Conservation (phyloP, 305 asterid genomes). For the Solanum hybrid region DNA sequence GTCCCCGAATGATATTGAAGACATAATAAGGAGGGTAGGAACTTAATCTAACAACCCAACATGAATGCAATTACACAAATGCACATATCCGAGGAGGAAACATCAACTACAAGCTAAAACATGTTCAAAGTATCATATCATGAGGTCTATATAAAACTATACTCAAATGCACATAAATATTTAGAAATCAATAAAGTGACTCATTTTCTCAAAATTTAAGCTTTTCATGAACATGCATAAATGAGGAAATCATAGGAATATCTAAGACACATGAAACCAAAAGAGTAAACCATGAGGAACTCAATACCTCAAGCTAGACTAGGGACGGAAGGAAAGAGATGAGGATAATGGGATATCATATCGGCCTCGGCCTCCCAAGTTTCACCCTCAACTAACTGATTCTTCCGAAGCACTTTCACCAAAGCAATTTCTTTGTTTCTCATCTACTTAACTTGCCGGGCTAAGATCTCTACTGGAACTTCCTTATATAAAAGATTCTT, state of each 20-base stretch:
- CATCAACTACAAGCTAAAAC: neutral
- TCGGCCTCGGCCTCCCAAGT: neutral
- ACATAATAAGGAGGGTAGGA: neutral
- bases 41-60: neutral
- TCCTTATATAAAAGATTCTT: neutral
- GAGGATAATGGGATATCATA: neutral
- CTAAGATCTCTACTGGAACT: neutral
- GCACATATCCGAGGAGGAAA: neutral
- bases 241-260: neutral
- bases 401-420: neutral
- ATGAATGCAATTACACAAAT: too few species aligned
- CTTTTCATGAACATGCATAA: neutral
- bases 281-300: neutral
- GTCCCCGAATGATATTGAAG: too few species aligned
- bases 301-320: neutral
- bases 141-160: neutral
- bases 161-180: neutral
- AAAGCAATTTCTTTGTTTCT: neutral
- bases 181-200: neutral
- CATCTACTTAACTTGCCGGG: neutral
- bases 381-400: neutral
- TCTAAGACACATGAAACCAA: neutral
- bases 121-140: neutral
- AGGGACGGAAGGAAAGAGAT: neutral
- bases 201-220: too few species aligned